Evolutionary conservation across 2,329 filamentous ascomycete species (phyloP), one percentile per base, ranked within the genome.

Genomic region (Sarocladiaceae sp.): DNA sequence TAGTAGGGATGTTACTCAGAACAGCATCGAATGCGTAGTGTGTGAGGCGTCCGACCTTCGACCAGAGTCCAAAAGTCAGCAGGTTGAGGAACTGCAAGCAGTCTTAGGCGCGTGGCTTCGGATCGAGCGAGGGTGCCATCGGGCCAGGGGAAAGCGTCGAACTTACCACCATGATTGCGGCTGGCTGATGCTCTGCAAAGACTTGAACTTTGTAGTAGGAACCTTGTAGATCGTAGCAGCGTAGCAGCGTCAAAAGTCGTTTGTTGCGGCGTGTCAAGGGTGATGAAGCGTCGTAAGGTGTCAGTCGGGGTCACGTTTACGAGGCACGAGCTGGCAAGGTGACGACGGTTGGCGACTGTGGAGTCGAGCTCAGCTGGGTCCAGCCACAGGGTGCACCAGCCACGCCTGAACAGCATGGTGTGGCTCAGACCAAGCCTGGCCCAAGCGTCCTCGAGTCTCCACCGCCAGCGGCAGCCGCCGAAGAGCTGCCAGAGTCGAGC

Each of bases 21-120:
- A 97, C 88, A 52, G 91, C 91, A 69, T 97, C 91, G 66, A 97
- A 91, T 60, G 89, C 88, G 73, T 94, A 95, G 72, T 97, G 91
- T 64, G 87, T 86, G 59, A 97, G 70, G 67, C 85, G 83, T 73
- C 90, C 91, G 69, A 97, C 76, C 91, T 96, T 83, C 69, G 71
- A 74, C 74, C 71, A 79, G 56, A 82, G 69, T 65, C 76, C 80
- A 69, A 85, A 75, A 64, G 78, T 81, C 72, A 82, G 78, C 67
- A 81, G 72, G 69, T 80, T 74, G 70, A 82, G 76, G 64, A 82
- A 66, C 75, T 80, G 65, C 61, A 47, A 56, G 48, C 53, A 59
- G 56, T 55, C 56, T 66, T 65, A 64, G 62, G 64, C 51, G 48
- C 48, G 50, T 49, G 49, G 46, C 50, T 26, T 16, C n/a, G 19